Evolutionary conservation across 371 early-diverging fungal genomes (phyloP), one percentile per base, ranked within the genome.

Genomic region (Mortierella sp.): DNA sequence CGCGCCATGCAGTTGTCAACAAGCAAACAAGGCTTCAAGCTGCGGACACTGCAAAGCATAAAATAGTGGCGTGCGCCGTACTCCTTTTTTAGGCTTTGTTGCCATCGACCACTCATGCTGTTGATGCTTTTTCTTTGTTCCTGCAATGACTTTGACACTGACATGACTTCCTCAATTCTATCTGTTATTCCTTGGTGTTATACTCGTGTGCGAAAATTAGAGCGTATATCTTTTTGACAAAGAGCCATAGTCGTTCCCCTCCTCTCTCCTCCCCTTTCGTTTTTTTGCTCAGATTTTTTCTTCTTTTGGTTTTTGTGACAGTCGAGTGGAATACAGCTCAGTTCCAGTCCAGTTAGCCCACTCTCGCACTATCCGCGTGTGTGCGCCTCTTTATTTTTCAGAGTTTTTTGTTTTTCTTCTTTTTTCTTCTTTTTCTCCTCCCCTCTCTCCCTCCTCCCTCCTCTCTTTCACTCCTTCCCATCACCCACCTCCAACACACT

Each of bases 291-390:
- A 47, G 47, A 47, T 16, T 47, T 47, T 47, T 47, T 34, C 9
- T 31, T 64, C 19, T 65, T 24, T 44, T 45, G 7, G 41, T 40
- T 65, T 65, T 65, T n/a, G n/a, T n/a, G n/a, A n/a, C n/a, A n/a
- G n/a, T n/a, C n/a, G n/a, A n/a, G n/a, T n/a, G n/a, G n/a, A n/a
- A n/a, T 14, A 40, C 45, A 7, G 4, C 31, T 24, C 9, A n/a
- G n/a, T 22, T 22, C 47, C 19, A 14, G 4, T 16, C 47, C 47
- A 22, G 31, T 41, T 44, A 26, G 41, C 22, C 45, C 66, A 26
- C 37, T 39, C 3, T 22, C 2, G 3, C 19, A 2, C n/a, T 14
- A n/a, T 64, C 64, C 64, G 40, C 64, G 47, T 47, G 47, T 47
- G 47, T 22, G 26, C 52, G 7, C n/a, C 5, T 22, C 34, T 39